phyloP scores from a whole-genome alignment of 2,329 filamentous ascomycete species.

The Aureobasidium melanogenum region DNA sequence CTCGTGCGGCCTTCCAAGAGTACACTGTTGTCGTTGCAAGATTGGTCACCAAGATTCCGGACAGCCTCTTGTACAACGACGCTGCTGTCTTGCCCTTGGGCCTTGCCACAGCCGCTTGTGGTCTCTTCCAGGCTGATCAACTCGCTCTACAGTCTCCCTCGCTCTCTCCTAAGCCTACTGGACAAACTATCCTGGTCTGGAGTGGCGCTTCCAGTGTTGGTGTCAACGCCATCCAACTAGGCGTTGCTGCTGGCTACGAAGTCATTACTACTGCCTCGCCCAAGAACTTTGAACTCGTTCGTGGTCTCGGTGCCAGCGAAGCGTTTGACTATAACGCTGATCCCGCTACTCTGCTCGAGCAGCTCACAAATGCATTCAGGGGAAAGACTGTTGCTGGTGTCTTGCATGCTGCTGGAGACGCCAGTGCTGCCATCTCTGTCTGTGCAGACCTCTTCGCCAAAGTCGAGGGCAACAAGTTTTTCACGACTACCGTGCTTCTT shows the following conservation, averaged over 20 bases:
- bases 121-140: conserved; percentile 18
- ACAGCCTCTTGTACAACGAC: conserved; percentile 27
- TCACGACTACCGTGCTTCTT: not conserved
- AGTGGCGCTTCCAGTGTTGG: conserved; percentile 44
- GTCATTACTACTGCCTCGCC: conserved; percentile 37
- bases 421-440: not conserved
- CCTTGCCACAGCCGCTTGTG: conserved; percentile 31
- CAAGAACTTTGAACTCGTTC: conserved; percentile 37
- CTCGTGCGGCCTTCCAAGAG: conserved; percentile 22
- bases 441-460: not conserved
- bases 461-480: not conserved
- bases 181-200: conserved; percentile 38
- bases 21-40: conserved; percentile 25
- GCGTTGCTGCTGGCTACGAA: conserved; percentile 35
- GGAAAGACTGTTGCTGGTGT: conserved; percentile 16
- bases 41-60: conserved; percentile 31
- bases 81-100: conserved; percentile 36
- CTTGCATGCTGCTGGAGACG: conserved; percentile 8
- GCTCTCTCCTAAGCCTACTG: conserved; percentile 16
- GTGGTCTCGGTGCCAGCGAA: conserved; percentile 34
- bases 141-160: conserved; percentile 14
- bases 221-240: conserved; percentile 39
- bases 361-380: conserved; percentile 13
- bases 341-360: conserved; percentile 24
- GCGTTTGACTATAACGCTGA: conserved; percentile 36